Evolutionary conservation across 176 grass and related monocot genomes (phyloP).

Genomic region (Aechmea fasciata): DNA sequence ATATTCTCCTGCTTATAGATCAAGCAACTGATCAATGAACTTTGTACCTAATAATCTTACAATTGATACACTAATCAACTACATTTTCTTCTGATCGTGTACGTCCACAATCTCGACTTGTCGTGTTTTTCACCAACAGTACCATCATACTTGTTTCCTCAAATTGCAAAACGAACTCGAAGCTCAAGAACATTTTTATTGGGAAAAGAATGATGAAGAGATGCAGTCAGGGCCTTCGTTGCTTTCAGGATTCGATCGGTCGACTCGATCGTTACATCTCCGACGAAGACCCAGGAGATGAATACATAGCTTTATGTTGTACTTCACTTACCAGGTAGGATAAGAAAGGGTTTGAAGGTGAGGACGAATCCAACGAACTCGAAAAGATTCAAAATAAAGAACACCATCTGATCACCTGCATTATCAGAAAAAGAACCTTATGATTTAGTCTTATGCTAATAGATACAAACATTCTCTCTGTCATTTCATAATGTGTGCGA

Average conservation of each 20-base stretch:
- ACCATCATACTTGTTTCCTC: background rate
- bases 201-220: background rate
- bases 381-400: conserved; percentile 47
- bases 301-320: conserved; percentile 9
- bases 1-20: background rate
- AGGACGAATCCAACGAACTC: conserved; percentile 40
- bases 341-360: conserved; percentile 70
- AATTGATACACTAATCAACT: background rate
- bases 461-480: background rate
- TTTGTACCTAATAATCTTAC: background rate
- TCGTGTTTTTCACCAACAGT: background rate
- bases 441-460: too few species aligned
- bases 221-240: background rate
- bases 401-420: conserved; percentile 78
- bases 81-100: too few species aligned
- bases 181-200: background rate
- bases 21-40: background rate
- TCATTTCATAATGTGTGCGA: background rate
- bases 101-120: background rate
- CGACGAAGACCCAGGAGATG: too few species aligned
- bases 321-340: conserved; percentile 11
- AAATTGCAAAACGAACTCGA: background rate
- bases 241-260: background rate
- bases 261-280: background rate
- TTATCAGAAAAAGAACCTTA: background rate